Base-by-base conservation (phyloP, 192 early-diverging fungal species). In the Coemansia sp. region DNA sequence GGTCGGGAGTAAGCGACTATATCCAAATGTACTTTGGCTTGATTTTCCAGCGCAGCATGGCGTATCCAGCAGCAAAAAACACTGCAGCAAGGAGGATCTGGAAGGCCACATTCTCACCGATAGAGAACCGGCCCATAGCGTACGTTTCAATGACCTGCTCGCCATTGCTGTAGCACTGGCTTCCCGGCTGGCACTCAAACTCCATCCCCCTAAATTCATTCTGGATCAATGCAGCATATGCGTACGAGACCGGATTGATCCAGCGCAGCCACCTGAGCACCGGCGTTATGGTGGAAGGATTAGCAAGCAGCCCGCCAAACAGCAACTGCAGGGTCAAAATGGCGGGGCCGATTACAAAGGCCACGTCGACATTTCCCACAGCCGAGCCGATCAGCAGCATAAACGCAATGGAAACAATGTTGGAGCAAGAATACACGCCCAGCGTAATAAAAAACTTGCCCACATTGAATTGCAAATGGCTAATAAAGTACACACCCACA, bases 191-290 rank as follows among this genome's bases (percentile, higher is more conserved):
- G 47, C 76, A 79, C 5, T 47, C 46, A 45, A 81, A 71, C 4
- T 21, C 28, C 38, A 78, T 60, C 3, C 66, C 75, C 2, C 14
- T 21, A 48, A 81, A 67, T 41, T 81, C 80, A 58, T 81, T 81
- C 20, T 53, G 59, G 11, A 69, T 48, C 21, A 81, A 56, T 23
- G 74, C 80, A 2, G 70, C 48, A 50, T 67, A 81, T 11, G 63
- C 58, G 49, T 77, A 78, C 49, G 66, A 64, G 2, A 81, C 66
- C 4, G 62, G 64, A 26, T 71, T 70, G 43, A 78, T 58, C 67
- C 64, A 81, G 45, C 68, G 73, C n/a, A 81, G 42, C 80, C 80
- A 81, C 17, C 64, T 49, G 12, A 77, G 60, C 16, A 64, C 80
- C 11, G 70, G 60, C 5, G 67, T 72, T 14, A 74, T 68, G 5